These are phyloP conservation scores for Leccinum longicurvipes DNA, from an alignment of 768 basidiomycete species.

Conservation along the genomic window DNA sequence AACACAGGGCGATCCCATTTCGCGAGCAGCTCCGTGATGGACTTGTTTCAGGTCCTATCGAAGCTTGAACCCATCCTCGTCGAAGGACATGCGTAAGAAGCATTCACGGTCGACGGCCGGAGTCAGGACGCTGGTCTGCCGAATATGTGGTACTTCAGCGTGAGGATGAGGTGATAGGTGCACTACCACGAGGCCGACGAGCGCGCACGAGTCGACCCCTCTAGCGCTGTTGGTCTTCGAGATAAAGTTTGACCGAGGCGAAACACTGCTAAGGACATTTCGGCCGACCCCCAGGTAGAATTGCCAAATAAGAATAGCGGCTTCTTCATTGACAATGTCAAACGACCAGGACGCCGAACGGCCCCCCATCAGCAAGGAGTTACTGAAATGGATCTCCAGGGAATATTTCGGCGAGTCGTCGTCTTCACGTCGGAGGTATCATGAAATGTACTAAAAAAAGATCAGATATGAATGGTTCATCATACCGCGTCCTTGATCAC, in stretches of 20 bases:
- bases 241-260: constrained; percentile 16
- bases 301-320: no score
- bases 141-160: constrained; percentile 32
- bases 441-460: neutral
- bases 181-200: constrained; percentile 19
- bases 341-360: constrained; percentile 7
- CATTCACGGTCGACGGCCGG: constrained; percentile 38
- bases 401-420: constrained; percentile 34
- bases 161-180: constrained; percentile 38
- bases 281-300: no score
- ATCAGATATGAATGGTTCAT: constrained; percentile 58
- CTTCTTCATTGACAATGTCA: neutral
- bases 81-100: constrained; percentile 48
- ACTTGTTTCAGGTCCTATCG: constrained; percentile 29
- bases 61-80: constrained; percentile 40
- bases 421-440: neutral
- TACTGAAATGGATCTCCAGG: constrained; percentile 35
- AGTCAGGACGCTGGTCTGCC: constrained; percentile 41
- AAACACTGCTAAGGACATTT: no score
- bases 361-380: constrained; percentile 13
- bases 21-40: constrained; percentile 31
- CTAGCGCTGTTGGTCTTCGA: constrained; percentile 24
- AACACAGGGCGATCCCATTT: constrained; percentile 35
- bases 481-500: constrained; percentile 44
- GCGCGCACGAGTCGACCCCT: constrained; percentile 23